Base-by-base conservation (phyloP, 495 filamentous ascomycete species). In the Tuber indicum region DNA sequence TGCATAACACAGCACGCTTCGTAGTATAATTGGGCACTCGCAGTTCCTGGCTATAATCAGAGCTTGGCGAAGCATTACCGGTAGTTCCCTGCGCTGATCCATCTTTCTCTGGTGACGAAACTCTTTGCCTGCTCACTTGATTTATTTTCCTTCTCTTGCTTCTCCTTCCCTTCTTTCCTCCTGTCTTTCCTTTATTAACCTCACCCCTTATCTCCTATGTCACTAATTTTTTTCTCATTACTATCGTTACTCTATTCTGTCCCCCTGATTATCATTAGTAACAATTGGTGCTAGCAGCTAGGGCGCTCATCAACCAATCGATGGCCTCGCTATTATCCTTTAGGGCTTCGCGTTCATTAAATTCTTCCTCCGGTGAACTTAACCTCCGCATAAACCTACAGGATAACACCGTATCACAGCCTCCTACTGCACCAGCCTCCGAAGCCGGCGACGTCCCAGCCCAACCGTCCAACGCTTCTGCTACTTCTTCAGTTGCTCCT, bases 341-440 rank as follows among this genome's bases (percentile, higher is more conserved):
- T 62, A 45, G 71, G 23, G 16, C 79, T 81, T 66, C 62, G 47
- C 39, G 71, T 75, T 49, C 41, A 43, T 26, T 39, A 43, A 42
- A 71, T 21, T 66, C 49, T 69, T 42, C 72, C 75, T n/a, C n/a
- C 78, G 32, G 32, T 58, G 7, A 14, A 36, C 71, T 58, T 78
- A 70, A 75, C 73, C 78, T 76, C 36, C 73, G 79, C 3, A 83
- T 83, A 49, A 76, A 47, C 41, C 75, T 83, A 42, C 69, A 81
- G 43, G 82, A 83, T 42, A 83, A 83, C 72, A 83, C 82, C 17
- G 43, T 71, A 41, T 70, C 76, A 7, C 7, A 62, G 5, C 42
- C 80, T 0, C 62, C 77, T 44, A 71, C 76, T 7, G 73, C 58
- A 19, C 70, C 52, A 3, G 71, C 43, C n/a, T 45, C 45, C 44